A percentile compares a stretch with the other conserved stretches of the same genome.
Evolutionary conservation across 208 protist species (phyloP).

Genomic region (Trypanosoma scelopori): DNA sequence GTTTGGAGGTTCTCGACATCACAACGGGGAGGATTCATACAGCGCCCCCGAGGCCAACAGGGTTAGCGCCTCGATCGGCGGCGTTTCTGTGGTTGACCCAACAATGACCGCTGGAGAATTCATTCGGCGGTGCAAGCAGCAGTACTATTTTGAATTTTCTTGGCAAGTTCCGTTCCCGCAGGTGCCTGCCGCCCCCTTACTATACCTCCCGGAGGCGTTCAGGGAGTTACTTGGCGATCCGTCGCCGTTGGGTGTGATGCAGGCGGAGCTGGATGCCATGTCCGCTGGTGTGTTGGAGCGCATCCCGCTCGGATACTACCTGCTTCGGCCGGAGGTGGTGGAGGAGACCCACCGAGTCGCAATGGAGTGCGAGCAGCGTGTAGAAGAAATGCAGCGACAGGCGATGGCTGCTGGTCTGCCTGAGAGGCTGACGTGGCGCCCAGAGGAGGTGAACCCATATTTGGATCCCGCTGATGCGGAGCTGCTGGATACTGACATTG

Average conservation of each 20-base stretch:
- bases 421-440: constrained; percentile 32
- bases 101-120: constrained; percentile 34
- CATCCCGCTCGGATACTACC: constrained; percentile 73
- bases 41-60: constrained; percentile 14
- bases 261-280: constrained; percentile 83
- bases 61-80: constrained; percentile 13
- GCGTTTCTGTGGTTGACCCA: constrained; percentile 17
- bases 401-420: constrained; percentile 28
- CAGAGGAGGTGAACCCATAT: constrained; percentile 31
- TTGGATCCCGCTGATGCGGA: constrained; percentile 57
- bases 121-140: constrained; percentile 53
- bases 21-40: constrained; percentile 12
- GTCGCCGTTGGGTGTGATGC: constrained; percentile 60
- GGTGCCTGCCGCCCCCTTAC: constrained; percentile 48
- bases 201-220: constrained; percentile 65
- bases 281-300: constrained; percentile 55
- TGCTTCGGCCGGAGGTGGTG: constrained; percentile 42
- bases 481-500: constrained; percentile 71
- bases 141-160: constrained; percentile 66
- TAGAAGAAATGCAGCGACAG: constrained; percentile 34
- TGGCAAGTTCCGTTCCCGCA: constrained; percentile 67
- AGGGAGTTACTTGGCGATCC: constrained; percentile 41
- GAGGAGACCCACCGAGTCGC: constrained; percentile 33
- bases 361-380: constrained; percentile 25
- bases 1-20: neutral